Conservation (phyloP, 176 grass and related monocot species). For the Thinopyrum elongatum region DNA sequence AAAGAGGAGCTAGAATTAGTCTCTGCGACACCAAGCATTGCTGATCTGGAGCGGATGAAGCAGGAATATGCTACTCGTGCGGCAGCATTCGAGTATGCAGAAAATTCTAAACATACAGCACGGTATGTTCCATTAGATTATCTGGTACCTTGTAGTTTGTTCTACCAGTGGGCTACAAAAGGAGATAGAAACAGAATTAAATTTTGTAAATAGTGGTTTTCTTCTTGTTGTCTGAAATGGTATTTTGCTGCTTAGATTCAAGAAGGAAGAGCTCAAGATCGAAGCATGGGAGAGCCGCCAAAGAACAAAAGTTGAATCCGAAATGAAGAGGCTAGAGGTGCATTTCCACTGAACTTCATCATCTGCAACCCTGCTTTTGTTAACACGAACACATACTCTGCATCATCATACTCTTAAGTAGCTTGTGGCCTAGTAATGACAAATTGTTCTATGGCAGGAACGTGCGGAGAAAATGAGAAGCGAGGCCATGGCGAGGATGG, state of each 20-base stretch:
- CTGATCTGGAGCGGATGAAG: constrained; percentile 51
- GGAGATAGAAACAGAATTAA: background rate
- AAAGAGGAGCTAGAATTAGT: constrained; percentile 74
- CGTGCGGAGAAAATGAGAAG: constrained; percentile 65
- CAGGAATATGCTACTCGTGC: constrained; percentile 74
- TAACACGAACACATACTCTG: background rate
- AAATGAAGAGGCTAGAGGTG: constrained; percentile 86
- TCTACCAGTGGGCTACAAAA: constrained; percentile 1
- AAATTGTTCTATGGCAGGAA: constrained; percentile 37
- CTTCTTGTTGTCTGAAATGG: background rate
- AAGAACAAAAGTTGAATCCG: constrained; percentile 70
- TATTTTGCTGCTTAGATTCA: constrained; percentile 54
- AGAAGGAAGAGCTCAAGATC: constrained; percentile 86
- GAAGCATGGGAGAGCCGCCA: constrained; percentile 75
- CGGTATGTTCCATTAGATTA: constrained; percentile 47
- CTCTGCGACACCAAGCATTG: constrained; percentile 43
- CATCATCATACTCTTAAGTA: background rate
- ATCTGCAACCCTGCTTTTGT: background rate
- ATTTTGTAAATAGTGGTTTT: background rate
- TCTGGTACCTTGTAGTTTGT: background rate
- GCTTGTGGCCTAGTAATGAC: background rate
- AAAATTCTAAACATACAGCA: constrained; percentile 76
- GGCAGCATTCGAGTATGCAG: constrained; percentile 74
- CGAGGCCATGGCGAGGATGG: constrained; percentile 56
- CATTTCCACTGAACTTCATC: background rate